phyloP scores from a whole-genome alignment of 768 basidiomycete genomes.

The Hygrocybe punicea region DNA sequence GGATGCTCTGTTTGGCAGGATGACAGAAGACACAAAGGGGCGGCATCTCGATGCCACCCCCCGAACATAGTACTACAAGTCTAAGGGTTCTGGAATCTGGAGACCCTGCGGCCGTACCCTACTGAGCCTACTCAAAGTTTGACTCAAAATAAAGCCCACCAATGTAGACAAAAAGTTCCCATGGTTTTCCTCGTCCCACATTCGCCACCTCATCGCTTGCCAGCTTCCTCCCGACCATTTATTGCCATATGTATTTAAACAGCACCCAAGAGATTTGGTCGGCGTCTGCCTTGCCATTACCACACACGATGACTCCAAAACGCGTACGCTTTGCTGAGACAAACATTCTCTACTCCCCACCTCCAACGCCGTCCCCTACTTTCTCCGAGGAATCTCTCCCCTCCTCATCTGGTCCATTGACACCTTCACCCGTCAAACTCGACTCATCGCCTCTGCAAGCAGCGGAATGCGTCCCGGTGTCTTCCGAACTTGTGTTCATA shows the following conservation, averaged over 20 bases:
- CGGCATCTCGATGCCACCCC: no score
- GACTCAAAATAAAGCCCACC: not conserved
- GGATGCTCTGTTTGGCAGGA: no score
- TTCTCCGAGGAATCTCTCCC: slow-evolving; percentile 37
- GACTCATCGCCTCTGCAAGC: slow-evolving; percentile 3
- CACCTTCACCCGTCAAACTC: slow-evolving; percentile 35
- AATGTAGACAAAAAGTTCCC: not conserved
- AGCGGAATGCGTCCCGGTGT: slow-evolving; percentile 10
- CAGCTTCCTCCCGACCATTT: no score
- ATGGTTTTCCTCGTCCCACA: no score
- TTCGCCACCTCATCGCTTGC: no score
- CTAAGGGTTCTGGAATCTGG: no score
- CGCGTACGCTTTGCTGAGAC: slow-evolving; percentile 43
- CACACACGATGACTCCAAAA: slow-evolving; percentile 22
- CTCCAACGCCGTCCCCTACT: slow-evolving; percentile 38
- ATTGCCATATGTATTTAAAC: no score
- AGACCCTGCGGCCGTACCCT: no score
- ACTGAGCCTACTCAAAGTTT: not conserved
- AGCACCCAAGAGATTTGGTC: not conserved
- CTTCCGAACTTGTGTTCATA: slow-evolving; percentile 36
- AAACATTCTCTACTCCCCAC: slow-evolving; percentile 38
- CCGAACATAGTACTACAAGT: no score
- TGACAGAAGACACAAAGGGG: no score
- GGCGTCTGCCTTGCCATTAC: not conserved
- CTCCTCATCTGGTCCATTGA: slow-evolving; percentile 34